Evolutionary conservation across 2,329 filamentous ascomycete species (phyloP).

Genomic region (Neurospora sp.): DNA sequence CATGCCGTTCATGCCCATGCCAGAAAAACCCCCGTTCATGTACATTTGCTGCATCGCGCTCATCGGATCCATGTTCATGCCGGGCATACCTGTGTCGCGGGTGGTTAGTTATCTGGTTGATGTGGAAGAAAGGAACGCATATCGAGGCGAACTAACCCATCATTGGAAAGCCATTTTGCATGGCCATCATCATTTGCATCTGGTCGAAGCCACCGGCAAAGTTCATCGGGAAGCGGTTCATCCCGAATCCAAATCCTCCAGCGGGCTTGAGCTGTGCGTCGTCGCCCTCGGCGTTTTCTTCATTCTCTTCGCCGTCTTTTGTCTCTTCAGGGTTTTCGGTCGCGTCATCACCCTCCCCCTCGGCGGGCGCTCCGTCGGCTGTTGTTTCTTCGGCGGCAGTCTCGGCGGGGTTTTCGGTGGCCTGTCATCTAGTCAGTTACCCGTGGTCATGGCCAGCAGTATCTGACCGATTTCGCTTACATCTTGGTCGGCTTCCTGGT

Average conservation of each 20-base stretch:
- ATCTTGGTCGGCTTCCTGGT: conserved; percentile 3
- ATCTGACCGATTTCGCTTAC: conserved; percentile 5
- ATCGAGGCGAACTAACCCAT: conserved; percentile 60
- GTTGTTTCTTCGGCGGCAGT: not conserved
- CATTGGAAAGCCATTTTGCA: conserved; percentile 67
- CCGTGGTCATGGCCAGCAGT: not conserved
- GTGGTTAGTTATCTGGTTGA: conserved; percentile 17
- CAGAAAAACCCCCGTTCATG: conserved; percentile 70
- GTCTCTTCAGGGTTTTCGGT: conserved; percentile 13
- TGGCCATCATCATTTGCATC: conserved; percentile 73
- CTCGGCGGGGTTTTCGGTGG: conserved; percentile 5
- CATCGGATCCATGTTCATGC: conserved; percentile 78
- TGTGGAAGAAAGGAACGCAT: not conserved
- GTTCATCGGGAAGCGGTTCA: conserved; percentile 48
- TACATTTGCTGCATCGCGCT: conserved; percentile 54
- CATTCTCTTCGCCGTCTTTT: conserved; percentile 19
- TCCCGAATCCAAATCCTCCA: conserved; percentile 23
- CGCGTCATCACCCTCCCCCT: conserved; percentile 16
- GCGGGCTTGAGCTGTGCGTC: conserved; percentile 20
- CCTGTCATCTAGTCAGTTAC: not conserved
- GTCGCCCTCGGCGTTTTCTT: conserved; percentile 22
- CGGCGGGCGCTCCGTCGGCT: conserved; percentile 4
- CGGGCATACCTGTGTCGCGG: conserved; percentile 54
- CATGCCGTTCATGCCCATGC: conserved; percentile 66
- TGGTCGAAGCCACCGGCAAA: conserved; percentile 61